Base-by-base conservation (phyloP, 129 eudicot species). In the Escallonia herrerae region DNA sequence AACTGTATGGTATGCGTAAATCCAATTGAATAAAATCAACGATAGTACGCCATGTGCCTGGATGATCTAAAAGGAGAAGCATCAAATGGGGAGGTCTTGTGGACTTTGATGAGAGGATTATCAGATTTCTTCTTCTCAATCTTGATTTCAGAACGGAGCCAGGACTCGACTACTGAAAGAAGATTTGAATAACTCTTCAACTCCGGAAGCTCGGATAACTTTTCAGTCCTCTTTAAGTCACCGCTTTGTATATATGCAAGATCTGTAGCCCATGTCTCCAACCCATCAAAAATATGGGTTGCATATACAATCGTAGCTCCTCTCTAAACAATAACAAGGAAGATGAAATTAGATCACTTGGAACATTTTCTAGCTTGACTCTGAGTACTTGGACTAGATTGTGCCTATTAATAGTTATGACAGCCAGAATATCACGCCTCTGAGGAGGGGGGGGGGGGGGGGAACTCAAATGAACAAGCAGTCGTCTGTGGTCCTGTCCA, bases 261-360 rank as follows among this genome's bases (percentile, higher is more conserved):
- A 78, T 89, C 87, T 4, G 99, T 88, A 33, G 99, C 99, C 97
- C 97, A 91, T 13, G 90, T 82, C 76, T 91, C 97, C 68, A 91
- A 69, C 8, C 96, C 99, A 74, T 93, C 99, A 66, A 89, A 91
- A 7, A 93, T 93, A 62, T 93, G 99, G 45, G 99, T 89, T 64
- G 99, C 95, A 80, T 93, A 93, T 43, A 89, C 96, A 66, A 93
- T 86, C 8, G 99, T 93, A 50, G 90, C 90, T 81, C 99, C 96
- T 80, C 99, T 89, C 99, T 93, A 79, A 22, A 22, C 49, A 8
- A 40, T 41, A 60, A 61, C 5, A 62, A 50, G 33, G 56, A 15
- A 15, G 33, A 22, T 22, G 33, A 22, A 22, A 22, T 22, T 22
- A 22, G 33, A 22, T 22, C 33, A 22, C 33, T 22, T 22, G 33